These are phyloP conservation scores for Abortiporus biennis DNA, from an alignment of 1,284 basidiomycete species.

Conservation along the genomic window DNA sequence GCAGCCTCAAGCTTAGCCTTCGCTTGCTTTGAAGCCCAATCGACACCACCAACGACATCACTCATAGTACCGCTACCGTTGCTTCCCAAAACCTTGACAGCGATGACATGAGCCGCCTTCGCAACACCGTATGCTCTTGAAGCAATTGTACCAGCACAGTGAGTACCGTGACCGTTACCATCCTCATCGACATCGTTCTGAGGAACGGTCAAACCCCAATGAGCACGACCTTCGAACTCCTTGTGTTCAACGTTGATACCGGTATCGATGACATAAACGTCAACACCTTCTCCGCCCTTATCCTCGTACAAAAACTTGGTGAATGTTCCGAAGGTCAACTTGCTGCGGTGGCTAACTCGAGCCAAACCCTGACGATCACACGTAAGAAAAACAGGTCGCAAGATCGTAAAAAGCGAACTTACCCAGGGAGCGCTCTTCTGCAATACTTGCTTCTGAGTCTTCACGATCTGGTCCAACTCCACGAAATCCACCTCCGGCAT, in stretches of 20 bases:
- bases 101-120: conserved; percentile 88
- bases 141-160: conserved; percentile 36
- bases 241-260: conserved; percentile 86
- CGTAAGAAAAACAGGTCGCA: conserved; percentile 3
- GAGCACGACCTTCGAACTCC: conserved; percentile 66
- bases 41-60: conserved; percentile 87
- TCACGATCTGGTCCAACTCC: conserved; percentile 89
- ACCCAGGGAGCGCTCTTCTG: conserved; percentile 92
- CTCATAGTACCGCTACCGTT: conserved; percentile 96
- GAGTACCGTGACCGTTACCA: conserved; percentile 35
- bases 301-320: conserved; percentile 78
- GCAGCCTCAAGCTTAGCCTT: conserved; percentile 50
- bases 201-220: conserved; percentile 43
- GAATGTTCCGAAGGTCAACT: conserved; percentile 82
- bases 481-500: conserved; percentile 92
- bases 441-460: conserved; percentile 61
- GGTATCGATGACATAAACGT: conserved; percentile 68
- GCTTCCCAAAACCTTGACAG: conserved; percentile 95
- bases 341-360: conserved; percentile 85
- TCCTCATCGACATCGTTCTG: conserved; percentile 39
- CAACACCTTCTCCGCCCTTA: conserved; percentile 82
- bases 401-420: conserved; percentile 25
- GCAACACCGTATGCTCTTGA: conserved; percentile 80
- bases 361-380: conserved; percentile 71
- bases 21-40: conserved; percentile 76